Base-by-base conservation (phyloP, 805 yeast genomes). In the Ogataea methylovora region DNA sequence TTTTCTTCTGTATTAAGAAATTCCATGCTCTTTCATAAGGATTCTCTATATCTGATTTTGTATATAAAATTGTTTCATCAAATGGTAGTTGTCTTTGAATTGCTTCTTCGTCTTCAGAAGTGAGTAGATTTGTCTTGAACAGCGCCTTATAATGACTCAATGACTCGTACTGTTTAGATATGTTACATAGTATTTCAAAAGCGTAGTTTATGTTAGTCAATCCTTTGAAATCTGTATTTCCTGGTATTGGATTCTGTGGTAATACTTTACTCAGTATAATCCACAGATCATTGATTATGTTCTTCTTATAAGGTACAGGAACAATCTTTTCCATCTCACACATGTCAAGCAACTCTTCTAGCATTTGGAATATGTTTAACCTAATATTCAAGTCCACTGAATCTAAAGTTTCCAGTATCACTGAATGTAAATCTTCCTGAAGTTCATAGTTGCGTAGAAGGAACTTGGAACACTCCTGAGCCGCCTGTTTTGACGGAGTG, bases 351-450 rank as follows among this genome's bases (percentile, higher is more conserved):
- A 84, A 54, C n/a, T 75, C 69, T 40, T 84, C 90, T 4, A 85
- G 51, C 45, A 84, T 78, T 49, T 76, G 84, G 38, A 84, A 67
- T 7, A 84, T 67, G 41, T 79, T 83, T 28, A 84, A 65, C 39
- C 84, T 66, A 27, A 69, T 59, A 48, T 84, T 82, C 29, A 84
- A 46, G 58, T 76, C 76, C 12, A 71, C 60, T 19, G 51, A 51
- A 20, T 67, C 68, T 15, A 79, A 58, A 28, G 74, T 74, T 38
- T 78, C 88, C 28, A 79, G 51, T 15, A 84, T 71, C 37, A 81
- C 73, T 6, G 82, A 75, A 48, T 76, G 76, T 41, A 83, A 61
- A 51, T 81, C 86, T 43, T 80, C 90, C 38, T 71, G 75, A 19
- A 73, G 64, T 14, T 75, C 87, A 24, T 61, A 50, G 46, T 79